Base-by-base conservation (phyloP, 345 rosid genomes). In the Gossypium longicalyx region DNA sequence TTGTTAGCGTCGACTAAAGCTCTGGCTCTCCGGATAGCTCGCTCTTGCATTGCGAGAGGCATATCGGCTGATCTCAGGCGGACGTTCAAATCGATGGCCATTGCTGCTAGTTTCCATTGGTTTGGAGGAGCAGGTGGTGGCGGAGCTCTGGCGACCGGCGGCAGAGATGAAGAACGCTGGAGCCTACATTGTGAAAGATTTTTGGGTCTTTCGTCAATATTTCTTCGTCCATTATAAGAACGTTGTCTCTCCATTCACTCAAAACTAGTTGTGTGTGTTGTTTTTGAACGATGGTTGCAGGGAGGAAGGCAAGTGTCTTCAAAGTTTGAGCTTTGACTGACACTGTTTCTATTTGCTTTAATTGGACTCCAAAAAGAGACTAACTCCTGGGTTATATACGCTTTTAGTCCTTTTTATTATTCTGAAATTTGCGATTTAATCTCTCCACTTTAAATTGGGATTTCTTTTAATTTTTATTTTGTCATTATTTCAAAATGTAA, bases 1-100 rank as follows among this genome's bases (percentile, higher is more conserved):
- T 78, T 76, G 66, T 78, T 76, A 2, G 86, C 43, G 59, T 81
- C 83, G 19, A 81, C 13, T 16, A 80, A 74, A 17, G 72, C 77
- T 66, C 84, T 79, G 59, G 85, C 71, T 73, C 71, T 78, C 17
- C 84, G 69, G 68, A 87, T 78, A 8, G 86, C 88, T 13, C 82
- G 86, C 49, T 84, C 88, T 74, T 84, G 85, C 87, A 85, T 83
- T 25, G 79, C 25, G 2, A 71, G 41, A n/a, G 86, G 77, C 90
- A 87, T 85, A 29, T 83, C 86, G 12, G 88, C 84, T 23, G 88
- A 87, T 81, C 88, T 83, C 84, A 81, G 83, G 73, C 85, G 85
- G n/a, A 86, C 81, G 66, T 86, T 84, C 58, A 86, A 52, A 62
- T 78, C 73, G n/a, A 78, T 74, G 22, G 86, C 90, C 12, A 83